Base-by-base conservation (phyloP, 768 basidiomycete species). In the Termitomyces sp. region DNA sequence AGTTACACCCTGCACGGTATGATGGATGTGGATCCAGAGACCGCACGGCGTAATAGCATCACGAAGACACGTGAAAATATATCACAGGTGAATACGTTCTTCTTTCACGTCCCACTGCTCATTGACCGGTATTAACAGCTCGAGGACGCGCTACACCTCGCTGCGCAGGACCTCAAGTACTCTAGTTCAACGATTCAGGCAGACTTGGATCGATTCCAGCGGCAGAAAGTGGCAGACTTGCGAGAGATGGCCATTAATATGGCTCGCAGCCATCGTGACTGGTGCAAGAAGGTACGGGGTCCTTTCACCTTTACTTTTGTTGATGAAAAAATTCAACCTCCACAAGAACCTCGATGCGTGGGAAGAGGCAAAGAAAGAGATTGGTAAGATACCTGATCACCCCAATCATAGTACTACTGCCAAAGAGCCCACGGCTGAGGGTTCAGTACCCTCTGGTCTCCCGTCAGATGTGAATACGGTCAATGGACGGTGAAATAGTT, bases 21-120 rank as follows among this genome's bases (percentile, higher is more conserved):
- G 87, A 98, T 99, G 88, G 97, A 99, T 64, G 91, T 91, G 18
- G 97, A 99, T 73, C 97, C 97, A 3, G 97, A 98, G 75, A 92
- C 90, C 18, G 95, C 96, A 6, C 78, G 97, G 59, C 80, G 97
- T 61, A 98, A 90, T 66, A 84, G 87, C 53, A 98, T 99, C 62
- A 89, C 89, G 60, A 98, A 97, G 76, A 94, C 94, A 5, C 83
- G 92, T 64, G 96, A 98, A 73, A 84, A 83, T 20, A 97, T 98
- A 61, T 92, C 93, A n/a, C 92, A 94, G 78, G 95, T 95, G 68
- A 63, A 69, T 14, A 13, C 40, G 22, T 6, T 57, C 35, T 20
- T 59, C 30, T 42, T 46, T 56, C 24, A 8, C 14, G 26, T 57
- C 40, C 13, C 53, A 36, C n/a, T 35, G 35, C 43, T 53, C 24